A percentile compares a stretch with the other conserved stretches of the same genome.
Evolutionary conservation across 768 basidiomycete genomes (phyloP).

Genomic region (Agrocybe praecox): DNA sequence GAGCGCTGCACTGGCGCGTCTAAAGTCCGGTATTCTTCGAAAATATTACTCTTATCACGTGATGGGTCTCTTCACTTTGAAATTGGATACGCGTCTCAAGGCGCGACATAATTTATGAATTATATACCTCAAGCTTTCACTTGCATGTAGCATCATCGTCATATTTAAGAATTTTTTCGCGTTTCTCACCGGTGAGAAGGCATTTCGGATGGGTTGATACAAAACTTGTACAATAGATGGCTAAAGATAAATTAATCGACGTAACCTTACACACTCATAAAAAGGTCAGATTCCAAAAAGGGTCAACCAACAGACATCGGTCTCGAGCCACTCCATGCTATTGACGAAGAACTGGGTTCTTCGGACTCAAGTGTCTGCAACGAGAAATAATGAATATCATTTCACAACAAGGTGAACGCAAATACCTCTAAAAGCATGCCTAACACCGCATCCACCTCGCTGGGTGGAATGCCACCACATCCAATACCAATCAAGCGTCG

Average conservation of each 20-base stretch:
- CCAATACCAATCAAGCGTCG: slow-evolving; percentile 87
- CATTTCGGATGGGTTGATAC: slow-evolving; percentile 13
- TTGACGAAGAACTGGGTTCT: slow-evolving; percentile 67
- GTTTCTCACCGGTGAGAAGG: slow-evolving; percentile 5
- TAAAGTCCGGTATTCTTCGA: slow-evolving; percentile 5
- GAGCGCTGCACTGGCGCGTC: background rate
- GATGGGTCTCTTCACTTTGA: slow-evolving; percentile 1
- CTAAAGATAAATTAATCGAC: slow-evolving; percentile 21
- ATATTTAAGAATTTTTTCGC: background rate
- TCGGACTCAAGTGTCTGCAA: slow-evolving; percentile 78
- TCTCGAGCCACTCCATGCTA: slow-evolving; percentile 47
- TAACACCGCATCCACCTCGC: slow-evolving; percentile 89
- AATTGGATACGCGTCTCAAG: too few relatives aligned
- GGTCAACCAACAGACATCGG: slow-evolving; percentile 30
- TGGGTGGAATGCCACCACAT: slow-evolving; percentile 81
- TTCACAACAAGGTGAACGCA: slow-evolving; percentile 5
- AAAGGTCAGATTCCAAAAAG: background rate
- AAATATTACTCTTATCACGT: slow-evolving; percentile 11
- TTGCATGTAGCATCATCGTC: background rate
- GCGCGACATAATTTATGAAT: background rate
- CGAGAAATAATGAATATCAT: background rate
- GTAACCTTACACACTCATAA: slow-evolving; percentile 1
- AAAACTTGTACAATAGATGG: slow-evolving; percentile 24
- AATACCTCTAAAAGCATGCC: slow-evolving; percentile 83
- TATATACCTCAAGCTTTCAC: background rate